A percentile compares a stretch with the other conserved stretches of the same genome.
Conservation (phyloP, 495 filamentous ascomycete species). For the Glarea lozoyensis region DNA sequence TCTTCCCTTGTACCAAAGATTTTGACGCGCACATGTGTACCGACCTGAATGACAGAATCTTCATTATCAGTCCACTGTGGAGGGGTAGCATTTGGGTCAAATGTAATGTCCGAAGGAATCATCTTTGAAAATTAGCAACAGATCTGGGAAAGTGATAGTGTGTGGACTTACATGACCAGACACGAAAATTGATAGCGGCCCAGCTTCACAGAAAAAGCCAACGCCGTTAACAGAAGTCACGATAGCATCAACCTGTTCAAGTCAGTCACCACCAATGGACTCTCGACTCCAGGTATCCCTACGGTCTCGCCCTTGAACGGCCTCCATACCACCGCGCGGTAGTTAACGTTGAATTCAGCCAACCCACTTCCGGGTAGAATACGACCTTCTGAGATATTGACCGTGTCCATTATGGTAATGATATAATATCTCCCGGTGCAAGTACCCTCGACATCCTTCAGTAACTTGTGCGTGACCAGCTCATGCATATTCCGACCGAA, state of each 20-base stretch:
- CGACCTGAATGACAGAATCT: slow-evolving; percentile 88
- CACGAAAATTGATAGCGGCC: slow-evolving; percentile 83
- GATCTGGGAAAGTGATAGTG: neutral
- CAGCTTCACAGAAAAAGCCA: slow-evolving; percentile 87
- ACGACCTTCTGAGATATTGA: slow-evolving; percentile 82
- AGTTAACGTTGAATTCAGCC: slow-evolving; percentile 90
- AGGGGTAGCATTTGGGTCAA: slow-evolving; percentile 81
- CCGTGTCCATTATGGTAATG: slow-evolving; percentile 91
- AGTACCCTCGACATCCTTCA: slow-evolving; percentile 87
- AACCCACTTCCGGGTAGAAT: slow-evolving; percentile 83
- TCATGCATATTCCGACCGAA: slow-evolving; percentile 87
- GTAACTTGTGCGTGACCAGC: slow-evolving; percentile 73
- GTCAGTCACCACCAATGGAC: slow-evolving; percentile 7
- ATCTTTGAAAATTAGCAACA: slow-evolving; percentile 45
- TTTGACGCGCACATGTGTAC: slow-evolving; percentile 86
- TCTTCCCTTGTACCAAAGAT: slow-evolving; percentile 87
- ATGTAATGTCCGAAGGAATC: slow-evolving; percentile 87
- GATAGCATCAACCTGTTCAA: slow-evolving; percentile 73
- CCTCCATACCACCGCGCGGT: slow-evolving; percentile 92
- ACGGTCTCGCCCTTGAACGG: slow-evolving; percentile 96
- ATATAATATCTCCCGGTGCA: slow-evolving; percentile 91
- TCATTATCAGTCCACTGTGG: slow-evolving; percentile 78
- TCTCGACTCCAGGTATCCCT: slow-evolving; percentile 28
- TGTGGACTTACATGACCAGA: slow-evolving; percentile 62
- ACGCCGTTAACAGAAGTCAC: slow-evolving; percentile 82